A percentile compares a stretch with the other conserved stretches of the same genome.
Evolutionary conservation across 768 basidiomycete genomes (phyloP).

Genomic region (Leccinum imitatum): DNA sequence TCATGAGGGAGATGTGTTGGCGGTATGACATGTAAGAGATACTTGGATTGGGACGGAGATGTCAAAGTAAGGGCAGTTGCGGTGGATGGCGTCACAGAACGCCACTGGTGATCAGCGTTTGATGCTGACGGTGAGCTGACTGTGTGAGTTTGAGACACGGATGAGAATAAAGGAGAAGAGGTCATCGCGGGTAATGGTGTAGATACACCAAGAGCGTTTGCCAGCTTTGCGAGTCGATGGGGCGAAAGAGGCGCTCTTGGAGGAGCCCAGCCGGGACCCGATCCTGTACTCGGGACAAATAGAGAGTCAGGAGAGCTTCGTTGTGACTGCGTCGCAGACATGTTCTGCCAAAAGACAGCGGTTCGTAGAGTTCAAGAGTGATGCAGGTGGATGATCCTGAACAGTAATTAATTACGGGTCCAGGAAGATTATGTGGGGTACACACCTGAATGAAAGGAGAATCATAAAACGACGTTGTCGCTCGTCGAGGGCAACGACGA

Average conservation of each 20-base stretch:
- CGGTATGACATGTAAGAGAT: constrained; percentile 81
- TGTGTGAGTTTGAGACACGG: constrained; percentile 11
- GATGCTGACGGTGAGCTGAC: constrained; percentile 21
- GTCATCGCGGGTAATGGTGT: constrained; percentile 63
- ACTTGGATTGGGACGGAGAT: constrained; percentile 54
- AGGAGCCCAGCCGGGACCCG: constrained; percentile 46
- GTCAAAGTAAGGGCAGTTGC: constrained; percentile 39
- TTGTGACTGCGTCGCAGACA: constrained; percentile 16
- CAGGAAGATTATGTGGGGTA: neutral
- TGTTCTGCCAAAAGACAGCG: constrained; percentile 7
- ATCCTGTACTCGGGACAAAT: constrained; percentile 11
- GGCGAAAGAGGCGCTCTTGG: constrained; percentile 75
- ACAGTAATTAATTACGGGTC: neutral
- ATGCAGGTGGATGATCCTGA: constrained; percentile 5
- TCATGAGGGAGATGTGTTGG: constrained; percentile 72
- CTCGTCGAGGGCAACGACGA: constrained; percentile 7
- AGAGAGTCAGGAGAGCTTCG: constrained; percentile 13
- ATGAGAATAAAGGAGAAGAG: constrained; percentile 13
- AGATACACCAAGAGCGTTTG: constrained; percentile 81
- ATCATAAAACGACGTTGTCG: constrained; percentile 4
- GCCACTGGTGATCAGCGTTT: constrained; percentile 38
- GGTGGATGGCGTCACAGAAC: constrained; percentile 51
- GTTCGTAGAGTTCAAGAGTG: constrained; percentile 2
- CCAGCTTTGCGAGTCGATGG: constrained; percentile 75
- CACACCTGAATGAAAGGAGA: neutral